Conservation (phyloP, 768 basidiomycete genomes). For the Sistotremastrum niveocremeum region DNA sequence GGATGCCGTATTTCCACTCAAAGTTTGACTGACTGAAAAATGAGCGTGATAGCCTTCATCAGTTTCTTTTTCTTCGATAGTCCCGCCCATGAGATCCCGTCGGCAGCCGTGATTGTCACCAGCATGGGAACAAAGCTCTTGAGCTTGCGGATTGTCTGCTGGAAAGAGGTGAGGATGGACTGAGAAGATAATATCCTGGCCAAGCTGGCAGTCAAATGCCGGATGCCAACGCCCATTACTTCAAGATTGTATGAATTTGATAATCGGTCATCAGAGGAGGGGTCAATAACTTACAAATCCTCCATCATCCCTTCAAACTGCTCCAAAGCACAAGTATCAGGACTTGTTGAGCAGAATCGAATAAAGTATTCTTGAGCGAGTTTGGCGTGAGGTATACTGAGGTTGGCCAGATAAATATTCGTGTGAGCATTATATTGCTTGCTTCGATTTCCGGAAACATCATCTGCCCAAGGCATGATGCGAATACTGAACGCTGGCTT, state of each 20-base stretch:
- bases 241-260: neutral
- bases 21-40: constrained; percentile 1
- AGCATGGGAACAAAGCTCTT: no score
- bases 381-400: constrained; percentile 15
- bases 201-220: constrained; percentile 16
- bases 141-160: no score
- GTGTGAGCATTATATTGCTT: constrained; percentile 25
- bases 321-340: no score
- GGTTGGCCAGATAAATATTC: constrained; percentile 20
- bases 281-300: no score
- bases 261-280: neutral
- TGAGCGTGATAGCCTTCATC: constrained; percentile 9
- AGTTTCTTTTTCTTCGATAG: no score
- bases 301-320: no score
- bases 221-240: constrained; percentile 7
- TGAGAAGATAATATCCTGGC: constrained; percentile 15
- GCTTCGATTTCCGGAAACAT: constrained; percentile 21
- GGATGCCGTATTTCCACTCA: no score
- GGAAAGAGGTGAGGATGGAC: constrained; percentile 13
- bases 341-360: constrained; percentile 4
- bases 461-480: constrained; percentile 16
- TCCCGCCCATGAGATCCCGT: no score
- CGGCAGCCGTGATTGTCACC: no score
- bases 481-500: constrained; percentile 4
- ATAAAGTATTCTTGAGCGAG: constrained; percentile 21